Conservation (phyloP, 2,329 filamentous ascomycete species). For the Calonectria henricotiae region DNA sequence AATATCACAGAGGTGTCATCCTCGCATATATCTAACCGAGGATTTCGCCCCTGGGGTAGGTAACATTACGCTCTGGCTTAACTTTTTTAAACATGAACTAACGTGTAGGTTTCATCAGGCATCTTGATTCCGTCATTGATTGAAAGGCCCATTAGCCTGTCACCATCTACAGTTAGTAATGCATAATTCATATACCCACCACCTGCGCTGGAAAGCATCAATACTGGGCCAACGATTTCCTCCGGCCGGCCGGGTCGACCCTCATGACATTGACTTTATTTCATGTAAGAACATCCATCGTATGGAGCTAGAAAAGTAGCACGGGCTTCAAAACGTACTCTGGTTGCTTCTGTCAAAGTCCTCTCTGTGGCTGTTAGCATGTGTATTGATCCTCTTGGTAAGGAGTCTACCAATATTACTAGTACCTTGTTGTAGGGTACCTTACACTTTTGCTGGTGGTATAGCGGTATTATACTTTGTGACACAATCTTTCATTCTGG, state of each 20-base stretch:
- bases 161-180: conserved; percentile 5
- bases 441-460: no score
- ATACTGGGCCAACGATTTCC: conserved; percentile 4
- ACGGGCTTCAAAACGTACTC: not conserved
- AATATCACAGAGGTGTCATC: no score
- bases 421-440: no score
- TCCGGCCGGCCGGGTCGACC: not conserved
- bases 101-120: conserved; percentile 16
- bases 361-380: not conserved
- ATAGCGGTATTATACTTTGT: no score
- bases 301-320: no score
- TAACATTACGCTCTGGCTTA: not conserved
- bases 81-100: not conserved
- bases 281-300: not conserved
- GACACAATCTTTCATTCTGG: not conserved
- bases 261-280: conserved; percentile 2
- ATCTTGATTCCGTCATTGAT: conserved; percentile 13
- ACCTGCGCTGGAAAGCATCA: conserved; percentile 11
- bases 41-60: not conserved
- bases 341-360: conserved; percentile 18
- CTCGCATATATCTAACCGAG: not conserved
- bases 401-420: no score
- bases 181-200: conserved; percentile 16
- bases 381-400: no score
- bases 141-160: conserved; percentile 5